phyloP scores from a whole-genome alignment of 768 basidiomycete species.

The Podaxis sp. region DNA sequence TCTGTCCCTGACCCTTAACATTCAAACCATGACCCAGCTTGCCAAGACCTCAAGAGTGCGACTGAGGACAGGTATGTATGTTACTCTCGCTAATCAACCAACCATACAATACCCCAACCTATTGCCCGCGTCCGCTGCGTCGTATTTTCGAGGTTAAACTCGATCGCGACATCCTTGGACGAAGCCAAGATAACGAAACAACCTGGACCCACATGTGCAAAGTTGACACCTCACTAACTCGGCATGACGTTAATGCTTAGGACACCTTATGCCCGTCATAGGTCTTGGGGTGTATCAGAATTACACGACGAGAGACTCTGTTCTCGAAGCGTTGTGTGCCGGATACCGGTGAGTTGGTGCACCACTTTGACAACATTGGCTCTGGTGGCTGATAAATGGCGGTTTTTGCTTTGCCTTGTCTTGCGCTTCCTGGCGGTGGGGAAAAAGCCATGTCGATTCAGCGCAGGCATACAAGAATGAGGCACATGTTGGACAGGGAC shows the following conservation, averaged over 20 bases:
- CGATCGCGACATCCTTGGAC: not conserved
- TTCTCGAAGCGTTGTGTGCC: conserved; percentile 55
- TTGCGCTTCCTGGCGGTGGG: not conserved
- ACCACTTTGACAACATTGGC: not conserved
- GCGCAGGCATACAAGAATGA: conserved; percentile 71
- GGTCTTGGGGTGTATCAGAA: conserved; percentile 75
- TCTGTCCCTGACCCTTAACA: not conserved
- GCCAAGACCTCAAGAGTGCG: not conserved
- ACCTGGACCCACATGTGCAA: not conserved
- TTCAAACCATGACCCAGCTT: not conserved
- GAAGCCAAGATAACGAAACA: not conserved
- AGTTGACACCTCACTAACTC: conserved; percentile 14
- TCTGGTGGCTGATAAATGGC: no score
- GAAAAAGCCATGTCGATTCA: conserved; percentile 62
- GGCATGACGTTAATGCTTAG: conserved; percentile 24
- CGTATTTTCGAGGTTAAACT: no score
- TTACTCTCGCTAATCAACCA: no score
- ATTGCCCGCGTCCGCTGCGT: no score
- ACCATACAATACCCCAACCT: no score
- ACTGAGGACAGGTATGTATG: not conserved
- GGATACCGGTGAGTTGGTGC: conserved; percentile 44
- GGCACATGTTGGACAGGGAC: conserved; percentile 52
- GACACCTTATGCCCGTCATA: conserved; percentile 56
- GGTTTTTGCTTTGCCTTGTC: not conserved
- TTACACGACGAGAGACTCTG: conserved; percentile 48